These are phyloP conservation scores for Multifurca ochricompacta DNA, from an alignment of 768 basidiomycete species.

Conservation along the genomic window DNA sequence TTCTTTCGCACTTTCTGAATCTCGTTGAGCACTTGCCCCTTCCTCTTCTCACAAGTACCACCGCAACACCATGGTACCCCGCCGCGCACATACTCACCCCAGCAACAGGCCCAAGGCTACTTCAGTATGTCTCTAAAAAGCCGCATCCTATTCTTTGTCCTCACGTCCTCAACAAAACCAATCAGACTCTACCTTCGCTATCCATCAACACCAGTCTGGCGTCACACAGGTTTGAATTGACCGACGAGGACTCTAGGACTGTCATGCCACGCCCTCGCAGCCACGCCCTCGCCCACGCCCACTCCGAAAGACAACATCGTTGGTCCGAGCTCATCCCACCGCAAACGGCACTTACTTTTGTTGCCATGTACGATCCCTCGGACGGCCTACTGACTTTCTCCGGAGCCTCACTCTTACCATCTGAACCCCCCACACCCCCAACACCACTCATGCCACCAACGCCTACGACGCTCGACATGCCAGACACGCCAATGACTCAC, in stretches of 20 bases:
- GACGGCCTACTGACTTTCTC: constrained; percentile 54
- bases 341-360: constrained; percentile 49
- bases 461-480: neutral
- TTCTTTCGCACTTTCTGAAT: neutral
- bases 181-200: constrained; percentile 9
- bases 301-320: constrained; percentile 24
- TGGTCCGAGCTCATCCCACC: constrained; percentile 56
- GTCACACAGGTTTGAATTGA: neutral
- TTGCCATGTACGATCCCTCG: constrained; percentile 50
- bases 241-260: neutral
- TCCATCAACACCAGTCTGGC: constrained; percentile 1
- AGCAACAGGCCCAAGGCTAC: constrained; percentile 1
- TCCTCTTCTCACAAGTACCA: neutral
- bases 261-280: neutral
- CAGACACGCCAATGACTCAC: constrained; percentile 16
- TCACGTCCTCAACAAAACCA: neutral
- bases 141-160: neutral
- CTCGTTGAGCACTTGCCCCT: neutral
- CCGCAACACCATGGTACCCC: neutral
- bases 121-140: constrained; percentile 7
- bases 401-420: constrained; percentile 37
- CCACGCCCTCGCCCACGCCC: neutral
- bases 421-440: constrained; percentile 12
- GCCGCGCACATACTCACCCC: constrained; percentile 3
- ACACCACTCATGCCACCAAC: neutral